Evolutionary conservation across 1,139 yeast genomes (phyloP), one percentile per base, ranked within the genome.

Genomic region (Saccharomyces uvarum): DNA sequence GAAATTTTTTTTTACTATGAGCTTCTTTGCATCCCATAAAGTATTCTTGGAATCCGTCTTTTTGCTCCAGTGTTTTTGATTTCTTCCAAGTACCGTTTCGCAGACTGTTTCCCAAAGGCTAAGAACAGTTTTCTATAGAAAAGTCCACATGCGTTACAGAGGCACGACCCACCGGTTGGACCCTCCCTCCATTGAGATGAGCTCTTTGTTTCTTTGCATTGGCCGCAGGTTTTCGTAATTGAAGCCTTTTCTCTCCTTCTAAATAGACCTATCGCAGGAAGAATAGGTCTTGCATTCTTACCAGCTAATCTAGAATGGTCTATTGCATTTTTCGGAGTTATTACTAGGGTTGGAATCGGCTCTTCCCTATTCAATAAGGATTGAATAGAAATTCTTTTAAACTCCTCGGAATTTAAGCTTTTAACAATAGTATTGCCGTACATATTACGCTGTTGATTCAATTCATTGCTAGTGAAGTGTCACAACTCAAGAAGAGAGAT

Each of bases 111-210:
- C 11, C 44, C 44, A 38, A 19, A 38, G 26, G n/a, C 44, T n/a
- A 38, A 9, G 7, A 38, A 38, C 13, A 38, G 13, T 54, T 67
- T 67, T 41, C 63, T 60, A 54, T 65, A 66, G 53, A 81, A 87
- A 52, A 89, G 75, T 0, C 97, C 97, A 72, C 97, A 89, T 0
- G 96, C 96, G 69, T 89, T 89, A 71, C 96, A 89, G 56, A 89
- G 74, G 0, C 95, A 87, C 53, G 95, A 76, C 13, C 86, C 86
- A 0, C 96, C 97, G 58, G 82, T 81, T 2, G 96, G 96, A 0
- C 96, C 96, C 55, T 90, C 77, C 61, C 96, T 76, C 96, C 97
- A 89, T 72, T 89, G 96, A 0, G 96, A 96, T 7, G 50, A 38
- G 44, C 11, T 38, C n/a, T 38, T 33, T 33, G 8, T 33, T 38